Evolutionary conservation across 2,329 filamentous ascomycete genomes (phyloP).

Genomic region (Xylaria sp.): DNA sequence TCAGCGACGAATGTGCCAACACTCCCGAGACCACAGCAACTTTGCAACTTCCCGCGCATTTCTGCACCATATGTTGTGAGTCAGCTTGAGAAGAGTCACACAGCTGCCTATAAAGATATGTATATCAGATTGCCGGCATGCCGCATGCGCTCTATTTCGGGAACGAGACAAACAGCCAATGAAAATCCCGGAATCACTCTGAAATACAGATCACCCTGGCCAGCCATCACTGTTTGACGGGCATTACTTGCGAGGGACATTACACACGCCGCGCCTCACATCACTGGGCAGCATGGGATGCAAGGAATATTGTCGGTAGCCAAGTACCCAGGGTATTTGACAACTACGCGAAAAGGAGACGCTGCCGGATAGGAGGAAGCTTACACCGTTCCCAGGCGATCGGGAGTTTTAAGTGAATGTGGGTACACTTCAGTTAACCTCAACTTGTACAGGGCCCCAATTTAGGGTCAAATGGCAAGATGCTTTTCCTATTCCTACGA

Average conservation of each 20-base stretch:
- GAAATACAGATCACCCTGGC: constrained; percentile 6
- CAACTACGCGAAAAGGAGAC: not conserved
- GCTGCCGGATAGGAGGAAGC: not conserved
- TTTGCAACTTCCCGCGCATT: not conserved
- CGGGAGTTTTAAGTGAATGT: constrained; percentile 11
- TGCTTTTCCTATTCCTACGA: not conserved
- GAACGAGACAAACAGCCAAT: constrained; percentile 16
- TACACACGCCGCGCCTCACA: not conserved
- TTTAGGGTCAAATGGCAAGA: not conserved
- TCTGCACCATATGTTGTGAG: not conserved
- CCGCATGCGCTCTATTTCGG: constrained; percentile 22
- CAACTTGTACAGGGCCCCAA: not conserved
- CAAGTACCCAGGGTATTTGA: constrained; percentile 2
- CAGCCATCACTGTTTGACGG: constrained; percentile 5
- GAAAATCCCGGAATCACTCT: constrained; percentile 5
- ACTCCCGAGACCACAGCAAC: constrained; percentile 6
- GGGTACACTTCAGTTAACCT: constrained; percentile 6
- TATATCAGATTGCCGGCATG: constrained; percentile 7
- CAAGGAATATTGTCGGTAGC: not conserved
- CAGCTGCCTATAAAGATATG: not conserved
- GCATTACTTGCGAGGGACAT: not conserved
- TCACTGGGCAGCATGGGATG: not conserved
- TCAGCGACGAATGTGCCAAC: not conserved
- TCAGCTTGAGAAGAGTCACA: constrained; percentile 10
- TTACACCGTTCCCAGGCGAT: constrained; percentile 7